Evolutionary conservation across 2,329 filamentous ascomycete species (phyloP).

Genomic region (Aspergillus amoenus): DNA sequence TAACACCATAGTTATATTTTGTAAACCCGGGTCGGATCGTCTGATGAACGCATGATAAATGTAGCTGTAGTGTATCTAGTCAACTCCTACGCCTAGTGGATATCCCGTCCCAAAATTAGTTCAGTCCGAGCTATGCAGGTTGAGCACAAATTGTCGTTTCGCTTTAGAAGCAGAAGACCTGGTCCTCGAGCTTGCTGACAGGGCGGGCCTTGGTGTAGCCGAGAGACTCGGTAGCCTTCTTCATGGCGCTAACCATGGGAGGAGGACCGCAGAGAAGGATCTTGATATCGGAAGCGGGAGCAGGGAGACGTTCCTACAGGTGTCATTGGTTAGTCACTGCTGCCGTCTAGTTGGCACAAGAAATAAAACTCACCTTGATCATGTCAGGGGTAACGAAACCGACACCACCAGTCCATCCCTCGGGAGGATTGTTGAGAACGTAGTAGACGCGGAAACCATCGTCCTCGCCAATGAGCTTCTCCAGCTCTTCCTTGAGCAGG

Average conservation of each 20-base stretch:
- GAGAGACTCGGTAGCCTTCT: conserved; percentile 87
- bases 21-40: neutral
- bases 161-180: conserved; percentile 90
- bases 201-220: conserved; percentile 90
- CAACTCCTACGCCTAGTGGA: neutral
- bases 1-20: conserved; percentile 3
- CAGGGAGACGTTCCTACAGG: conserved; percentile 60
- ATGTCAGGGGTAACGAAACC: conserved; percentile 95
- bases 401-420: conserved; percentile 86
- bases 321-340: neutral
- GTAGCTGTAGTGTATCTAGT: neutral
- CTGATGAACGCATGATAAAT: neutral
- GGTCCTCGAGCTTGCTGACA: conserved; percentile 96
- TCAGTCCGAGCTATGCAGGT: neutral
- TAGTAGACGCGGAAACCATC: conserved; percentile 84
- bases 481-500: conserved; percentile 86
- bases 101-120: neutral
- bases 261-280: conserved; percentile 92
- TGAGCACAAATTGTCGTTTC: neutral
- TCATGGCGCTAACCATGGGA: conserved; percentile 94
- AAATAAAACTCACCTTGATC: conserved; percentile 67
- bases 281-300: conserved; percentile 84
- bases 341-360: neutral
- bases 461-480: conserved; percentile 74
- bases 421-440: conserved; percentile 92